These are phyloP conservation scores for Fulvia fulva DNA, from an alignment of 2,329 filamentous ascomycete genomes.

Conservation along the genomic window DNA sequence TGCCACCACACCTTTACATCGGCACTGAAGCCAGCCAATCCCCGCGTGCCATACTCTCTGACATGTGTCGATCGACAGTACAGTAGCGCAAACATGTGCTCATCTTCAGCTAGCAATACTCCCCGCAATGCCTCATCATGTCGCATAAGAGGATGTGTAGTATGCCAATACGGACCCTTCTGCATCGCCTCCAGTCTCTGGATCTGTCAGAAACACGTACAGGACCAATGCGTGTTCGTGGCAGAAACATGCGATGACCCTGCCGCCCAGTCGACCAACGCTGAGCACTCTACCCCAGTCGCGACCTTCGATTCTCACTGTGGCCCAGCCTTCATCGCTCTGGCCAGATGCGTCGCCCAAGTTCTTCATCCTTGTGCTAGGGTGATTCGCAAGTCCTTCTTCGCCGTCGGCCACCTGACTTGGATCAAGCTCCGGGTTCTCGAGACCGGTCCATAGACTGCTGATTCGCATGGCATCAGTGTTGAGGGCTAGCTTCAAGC, in stretches of 20 bases:
- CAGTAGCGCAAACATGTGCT: background rate
- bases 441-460: conserved; percentile 78
- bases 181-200: conserved; percentile 52
- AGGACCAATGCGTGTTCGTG: conserved; percentile 76
- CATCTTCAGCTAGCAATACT: background rate
- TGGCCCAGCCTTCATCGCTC: conserved; percentile 80
- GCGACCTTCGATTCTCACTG: conserved; percentile 82
- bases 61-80: background rate
- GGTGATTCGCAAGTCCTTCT: conserved; percentile 68
- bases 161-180: conserved; percentile 74
- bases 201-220: conserved; percentile 74
- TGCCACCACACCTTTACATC: conserved; percentile 1
- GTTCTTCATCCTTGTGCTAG: conserved; percentile 71
- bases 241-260: conserved; percentile 88
- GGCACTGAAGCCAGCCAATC: background rate
- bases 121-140: conserved; percentile 1
- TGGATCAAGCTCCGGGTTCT: conserved; percentile 84
- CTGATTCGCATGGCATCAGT: conserved; percentile 83
- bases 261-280: conserved; percentile 80
- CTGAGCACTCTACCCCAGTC: conserved; percentile 95
- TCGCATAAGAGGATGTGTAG: conserved; percentile 53
- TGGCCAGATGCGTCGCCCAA: conserved; percentile 54
- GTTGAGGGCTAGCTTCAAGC: conserved; percentile 70
- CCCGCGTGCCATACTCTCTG: background rate
- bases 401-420: conserved; percentile 64